Percentiles rank a stretch among this genome's conserved stretches.
These are phyloP conservation scores for Holtermanniella nyarrowii DNA, from an alignment of 768 basidiomycete genomes.

Conservation along the genomic window DNA sequence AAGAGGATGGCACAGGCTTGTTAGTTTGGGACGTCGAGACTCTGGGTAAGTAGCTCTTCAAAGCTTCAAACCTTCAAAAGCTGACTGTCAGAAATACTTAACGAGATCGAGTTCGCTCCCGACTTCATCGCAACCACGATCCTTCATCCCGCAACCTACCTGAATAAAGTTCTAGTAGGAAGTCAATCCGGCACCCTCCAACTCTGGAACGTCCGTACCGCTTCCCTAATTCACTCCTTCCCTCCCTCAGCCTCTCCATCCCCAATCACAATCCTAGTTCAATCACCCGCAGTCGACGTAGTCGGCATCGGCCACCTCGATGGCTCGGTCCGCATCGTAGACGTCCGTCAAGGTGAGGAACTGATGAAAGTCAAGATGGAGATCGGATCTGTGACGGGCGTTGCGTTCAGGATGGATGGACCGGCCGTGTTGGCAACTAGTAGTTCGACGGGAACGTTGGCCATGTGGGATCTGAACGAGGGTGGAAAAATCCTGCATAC, in stretches of 20 bases:
- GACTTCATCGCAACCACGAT: constrained; percentile 76
- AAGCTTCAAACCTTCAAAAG: neutral
- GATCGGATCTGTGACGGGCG: constrained; percentile 61
- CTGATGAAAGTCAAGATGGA: constrained; percentile 86
- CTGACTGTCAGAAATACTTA: constrained; percentile 49
- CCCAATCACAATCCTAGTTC: constrained; percentile 67
- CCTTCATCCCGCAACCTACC: constrained; percentile 87
- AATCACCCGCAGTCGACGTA: constrained; percentile 93
- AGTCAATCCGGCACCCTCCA: constrained; percentile 72
- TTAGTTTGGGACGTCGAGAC: constrained; percentile 62
- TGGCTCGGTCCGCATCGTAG: constrained; percentile 79
- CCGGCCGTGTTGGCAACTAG: constrained; percentile 80
- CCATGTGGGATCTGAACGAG: constrained; percentile 82
- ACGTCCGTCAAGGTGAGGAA: constrained; percentile 79
- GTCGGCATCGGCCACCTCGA: constrained; percentile 84
- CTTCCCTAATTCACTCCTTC: constrained; percentile 77
- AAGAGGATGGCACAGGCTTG: constrained; percentile 66
- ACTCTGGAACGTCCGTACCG: constrained; percentile 85
- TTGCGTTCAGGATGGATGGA: constrained; percentile 82
- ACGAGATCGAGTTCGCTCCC: constrained; percentile 65
- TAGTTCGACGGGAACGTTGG: constrained; percentile 76
- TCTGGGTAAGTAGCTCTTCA: constrained; percentile 47
- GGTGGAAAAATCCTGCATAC: constrained; percentile 75
- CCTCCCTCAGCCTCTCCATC: constrained; percentile 44
- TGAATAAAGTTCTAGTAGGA: constrained; percentile 86